Evolutionary conservation across 805 yeast genomes (phyloP), one percentile per base, ranked within the genome.

Genomic region (Allodekkera sacchari): DNA sequence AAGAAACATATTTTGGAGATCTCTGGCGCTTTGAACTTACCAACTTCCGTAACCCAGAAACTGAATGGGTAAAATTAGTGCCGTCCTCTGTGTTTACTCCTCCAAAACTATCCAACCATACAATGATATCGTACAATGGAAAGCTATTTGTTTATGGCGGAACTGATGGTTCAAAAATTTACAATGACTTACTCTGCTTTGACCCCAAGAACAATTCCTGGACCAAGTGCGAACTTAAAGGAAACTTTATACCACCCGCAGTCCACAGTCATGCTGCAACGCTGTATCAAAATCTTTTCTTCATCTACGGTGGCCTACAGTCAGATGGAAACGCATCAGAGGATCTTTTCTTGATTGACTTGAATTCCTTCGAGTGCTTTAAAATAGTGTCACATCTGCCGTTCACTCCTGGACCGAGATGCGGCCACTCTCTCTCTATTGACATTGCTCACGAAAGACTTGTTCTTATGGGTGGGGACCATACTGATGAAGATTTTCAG

Each of bases 121-220:
- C 95, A 4, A 84, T 88, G 83, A 74, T 77, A 15, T 72, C 89
- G 3, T 80, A 70, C 59, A 78, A 82, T 43, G 77, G 79, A 52
- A 78, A 78, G 50, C 63, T 92, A 34, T 89, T 79, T 66, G 63
- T 92, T 8, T 92, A 82, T 60, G 99, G 99, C 38, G 99, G 99
- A 36, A 61, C 64, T 33, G 85, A 84, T 45, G 74, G 80, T 18
- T 74, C 68, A 38, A 68, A 69, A 31, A 71, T 88, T 39, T 74
- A 72, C 31, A 77, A 81, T 47, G 89, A 83, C 44, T 61, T 89
- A 22, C 85, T 89, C 76, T 64, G 77, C 46, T 92, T 71, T 56
- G 89, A 89, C 52, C 84, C 94, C 0, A 43, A 57, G 7, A 53
- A 57, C 6, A 74, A 74, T 45, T 65, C 67, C 25, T 92, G 97